Base-by-base conservation (phyloP, 2,329 filamentous ascomycete species). In the Aspergillus caelatus region DNA sequence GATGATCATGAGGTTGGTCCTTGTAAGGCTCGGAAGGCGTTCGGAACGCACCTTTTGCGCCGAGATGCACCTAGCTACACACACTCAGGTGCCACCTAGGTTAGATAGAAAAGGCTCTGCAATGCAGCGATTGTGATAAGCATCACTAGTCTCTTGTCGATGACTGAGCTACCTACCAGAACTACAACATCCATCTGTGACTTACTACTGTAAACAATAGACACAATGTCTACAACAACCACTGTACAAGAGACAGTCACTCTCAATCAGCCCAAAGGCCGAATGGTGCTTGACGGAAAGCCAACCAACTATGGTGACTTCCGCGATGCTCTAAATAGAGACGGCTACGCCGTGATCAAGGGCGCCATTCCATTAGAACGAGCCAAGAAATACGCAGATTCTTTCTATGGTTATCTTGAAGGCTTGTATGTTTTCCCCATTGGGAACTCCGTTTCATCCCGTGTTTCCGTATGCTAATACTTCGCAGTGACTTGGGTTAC, bases 321-420 rank as follows among this genome's bases (percentile, higher is more conserved):
- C 48, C 67, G 70, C 5, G 70, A 72, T 45, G 69, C 72, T 28
- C 64, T 79, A 4, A 70, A 68, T 4, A 69, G 75, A 16, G 74
- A 84, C 60, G 82, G 82, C 4, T 84, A 73, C 65, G 79, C 78
- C 1, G 76, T 84, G n/a, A 72, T 84, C 60, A 83, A 83, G 61
- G 77, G 77, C 2, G 80, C 80, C 1, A 77, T 84, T 50, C 79
- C 81, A 0, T 69, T 65, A 2, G 81, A 81, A 23, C 73, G 74
- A 34, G 81, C 81, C 1, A 64, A 70, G 14, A 61, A 71, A 32
- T 72, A 74, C 28, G 70, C 73, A 5, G 70, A 71, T 39, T 63
- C 63, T 23, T 67, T 72, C 61, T 65, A 68, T 58, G 58, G 64
- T 1, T 72, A 67, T 61, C 58, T 72, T 3, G 71, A 72, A 56